Evolutionary conservation across 768 basidiomycete species (phyloP).

Genomic region (Termitomyces sp.): DNA sequence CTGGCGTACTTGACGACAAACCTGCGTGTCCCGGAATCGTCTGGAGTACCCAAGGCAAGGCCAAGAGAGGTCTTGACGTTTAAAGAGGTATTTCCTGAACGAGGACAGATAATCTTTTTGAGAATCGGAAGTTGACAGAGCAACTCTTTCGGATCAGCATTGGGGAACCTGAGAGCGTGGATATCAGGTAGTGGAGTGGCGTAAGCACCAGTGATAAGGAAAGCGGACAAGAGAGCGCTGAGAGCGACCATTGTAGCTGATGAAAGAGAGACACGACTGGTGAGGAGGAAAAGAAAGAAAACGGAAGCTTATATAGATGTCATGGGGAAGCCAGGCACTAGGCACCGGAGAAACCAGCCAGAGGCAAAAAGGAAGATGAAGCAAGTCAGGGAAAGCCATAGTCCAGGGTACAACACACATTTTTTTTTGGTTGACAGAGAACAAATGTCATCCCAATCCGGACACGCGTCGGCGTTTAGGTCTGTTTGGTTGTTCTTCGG

Average conservation of each 20-base stretch:
- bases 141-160: conserved; percentile 33
- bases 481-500: conserved; percentile 3
- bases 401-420: conserved; percentile 9
- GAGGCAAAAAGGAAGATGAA: conserved; percentile 3
- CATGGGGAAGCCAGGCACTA: conserved; percentile 15
- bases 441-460: conserved; percentile 18
- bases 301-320: conserved; percentile 15
- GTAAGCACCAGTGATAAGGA: conserved; percentile 25
- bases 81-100: conserved; percentile 21
- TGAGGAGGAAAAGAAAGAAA: conserved; percentile 12
- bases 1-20: conserved; percentile 68
- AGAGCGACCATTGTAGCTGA: conserved; percentile 29
- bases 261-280: conserved; percentile 14
- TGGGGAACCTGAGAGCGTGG: conserved; percentile 28
- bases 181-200: conserved; percentile 25
- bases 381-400: conserved; percentile 2
- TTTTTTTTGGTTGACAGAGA: conserved; percentile 15
- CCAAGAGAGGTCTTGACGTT: conserved; percentile 49
- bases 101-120: conserved; percentile 39
- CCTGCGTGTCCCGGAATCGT: conserved; percentile 46
- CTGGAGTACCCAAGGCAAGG: conserved; percentile 47
- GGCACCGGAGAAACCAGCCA: conserved; percentile 14
- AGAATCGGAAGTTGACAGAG: conserved; percentile 47
- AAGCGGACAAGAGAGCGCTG: conserved; percentile 27
- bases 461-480: conserved; percentile 13